A percentile compares a stretch with the other conserved stretches of the same genome.
Conservation (phyloP, 345 rosid species). For the Gynandropsis gynandra region DNA sequence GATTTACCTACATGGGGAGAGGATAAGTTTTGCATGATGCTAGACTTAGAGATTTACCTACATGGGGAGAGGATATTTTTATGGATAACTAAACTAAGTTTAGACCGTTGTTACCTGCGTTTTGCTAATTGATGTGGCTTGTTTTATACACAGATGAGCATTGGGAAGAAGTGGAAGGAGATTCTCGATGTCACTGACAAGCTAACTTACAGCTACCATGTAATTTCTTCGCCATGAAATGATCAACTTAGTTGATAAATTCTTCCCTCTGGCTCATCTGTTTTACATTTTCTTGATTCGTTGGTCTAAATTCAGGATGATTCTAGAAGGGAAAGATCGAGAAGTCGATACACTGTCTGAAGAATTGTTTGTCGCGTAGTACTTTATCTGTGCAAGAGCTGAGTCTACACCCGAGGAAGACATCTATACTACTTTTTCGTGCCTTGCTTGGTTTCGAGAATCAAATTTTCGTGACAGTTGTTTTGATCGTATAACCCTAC, state of each 20-base stretch:
- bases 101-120: too few relatives aligned
- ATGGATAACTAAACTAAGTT: too few relatives aligned
- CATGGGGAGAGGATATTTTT: too few relatives aligned
- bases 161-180: conserved; percentile 98
- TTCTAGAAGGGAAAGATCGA: conserved; percentile 49
- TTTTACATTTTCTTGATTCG: conserved; percentile 4
- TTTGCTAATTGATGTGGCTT: conserved; percentile 8
- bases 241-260: not conserved
- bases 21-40: too few relatives aligned
- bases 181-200: conserved; percentile 57
- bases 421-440: conserved; percentile 20
- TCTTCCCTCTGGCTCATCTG: not conserved
- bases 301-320: conserved; percentile 58
- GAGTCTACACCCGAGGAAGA: conserved; percentile 13
- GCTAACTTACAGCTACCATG: conserved; percentile 79
- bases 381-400: too few relatives aligned
- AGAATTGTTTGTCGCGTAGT: not conserved
- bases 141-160: conserved; percentile 49
- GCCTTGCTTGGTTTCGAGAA: conserved; percentile 20
- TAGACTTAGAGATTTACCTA: too few relatives aligned
- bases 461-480: conserved; percentile 7
- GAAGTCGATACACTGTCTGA: conserved; percentile 66
- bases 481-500: too few relatives aligned
- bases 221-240: conserved; percentile 25
- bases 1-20: too few relatives aligned